Evolutionary conservation across 2,329 filamentous ascomycete genomes (phyloP).

Genomic region (Lasiodiplodia sp.): DNA sequence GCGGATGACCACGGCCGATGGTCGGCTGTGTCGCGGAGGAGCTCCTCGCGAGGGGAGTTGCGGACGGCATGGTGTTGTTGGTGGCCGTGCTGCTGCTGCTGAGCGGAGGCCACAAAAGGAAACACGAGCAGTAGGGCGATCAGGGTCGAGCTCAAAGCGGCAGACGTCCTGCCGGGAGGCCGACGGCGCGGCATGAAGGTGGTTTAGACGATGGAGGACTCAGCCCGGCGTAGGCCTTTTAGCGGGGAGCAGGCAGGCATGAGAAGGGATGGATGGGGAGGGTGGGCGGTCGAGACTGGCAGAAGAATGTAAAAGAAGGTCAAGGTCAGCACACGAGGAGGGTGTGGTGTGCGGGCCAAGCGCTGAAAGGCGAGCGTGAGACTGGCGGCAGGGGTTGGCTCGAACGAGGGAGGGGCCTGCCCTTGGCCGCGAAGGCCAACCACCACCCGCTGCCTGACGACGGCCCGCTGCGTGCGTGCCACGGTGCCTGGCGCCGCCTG

Average conservation of each 20-base stretch:
- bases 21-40: conserved; percentile 38
- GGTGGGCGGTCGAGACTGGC: conserved; percentile 16
- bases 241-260: conserved; percentile 28
- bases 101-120: conserved; percentile 43
- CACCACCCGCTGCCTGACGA: conserved; percentile 6
- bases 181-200: conserved; percentile 48
- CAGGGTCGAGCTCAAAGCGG: conserved; percentile 39
- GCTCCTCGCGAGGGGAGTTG: conserved; percentile 41
- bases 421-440: conserved; percentile 5
- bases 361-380: conserved; percentile 28
- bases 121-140: conserved; percentile 46
- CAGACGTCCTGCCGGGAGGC: conserved; percentile 49
- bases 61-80: conserved; percentile 33
- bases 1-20: conserved; percentile 32
- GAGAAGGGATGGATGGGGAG: conserved; percentile 28
- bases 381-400: conserved; percentile 10
- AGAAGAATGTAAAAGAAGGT: conserved; percentile 29
- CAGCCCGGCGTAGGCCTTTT: conserved; percentile 29
- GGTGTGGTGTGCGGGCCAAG: conserved; percentile 21
- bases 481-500: conserved; percentile 20
- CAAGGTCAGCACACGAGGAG: conserved; percentile 22
- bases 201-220: conserved; percentile 27
- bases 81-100: conserved; percentile 48
- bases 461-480: conserved; percentile 23
- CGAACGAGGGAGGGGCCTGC: conserved; percentile 12